Base-by-base conservation (phyloP, 1,139 yeast genomes). In the Arxiozyma slooffiae region DNA sequence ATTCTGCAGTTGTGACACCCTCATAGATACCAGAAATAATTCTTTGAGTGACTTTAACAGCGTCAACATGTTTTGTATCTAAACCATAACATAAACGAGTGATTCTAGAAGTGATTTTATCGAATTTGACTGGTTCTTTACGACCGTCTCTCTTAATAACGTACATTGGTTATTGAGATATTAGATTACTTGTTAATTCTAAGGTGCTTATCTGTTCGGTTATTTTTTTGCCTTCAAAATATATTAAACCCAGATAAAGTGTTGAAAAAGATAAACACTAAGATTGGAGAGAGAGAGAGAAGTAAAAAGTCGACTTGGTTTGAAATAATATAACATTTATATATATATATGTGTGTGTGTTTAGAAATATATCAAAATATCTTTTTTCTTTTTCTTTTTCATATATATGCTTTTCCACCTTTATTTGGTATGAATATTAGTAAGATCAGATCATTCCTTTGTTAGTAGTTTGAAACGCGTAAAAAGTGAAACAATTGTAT, bases 1-100 rank as follows among this genome's bases (percentile, higher is more conserved):
- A 78, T 71, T 92, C 97, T 57, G 87, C 79, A 53, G 98, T 94
- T 62, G 94, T 89, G 50, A 94, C 98, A 61, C 98, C 98, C 64
- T 89, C 96, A 58, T 88, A 88, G 51, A 88, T 95, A 60, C 96
- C 96, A 26, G 90, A 79, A 56, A 87, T 87, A 59, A 87, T 90
- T 66, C 90, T 78, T 69, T 88, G 96, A 38, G 96, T 88, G 69
- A 88, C 86, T 60, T 87, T 84, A 51, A 84, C 95, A 48, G 95
- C 87, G 65, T 88, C 96, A 55, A 88, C 86, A 67, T 86, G 94
- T 47, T 76, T 76, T 51, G 90, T 74, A 64, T 87, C 95, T 59
- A 88, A 77, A 48, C 95, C 95, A 65, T 88, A 87, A 61, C 96
- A 86, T 50, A 81, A 75, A 52, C 85, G 76, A 48, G 80, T 73